A percentile compares a stretch with the other conserved stretches of the same genome.
phyloP scores from a whole-genome alignment of 148 eudicot genomes.

The Rhododendron ferrugineum region DNA sequence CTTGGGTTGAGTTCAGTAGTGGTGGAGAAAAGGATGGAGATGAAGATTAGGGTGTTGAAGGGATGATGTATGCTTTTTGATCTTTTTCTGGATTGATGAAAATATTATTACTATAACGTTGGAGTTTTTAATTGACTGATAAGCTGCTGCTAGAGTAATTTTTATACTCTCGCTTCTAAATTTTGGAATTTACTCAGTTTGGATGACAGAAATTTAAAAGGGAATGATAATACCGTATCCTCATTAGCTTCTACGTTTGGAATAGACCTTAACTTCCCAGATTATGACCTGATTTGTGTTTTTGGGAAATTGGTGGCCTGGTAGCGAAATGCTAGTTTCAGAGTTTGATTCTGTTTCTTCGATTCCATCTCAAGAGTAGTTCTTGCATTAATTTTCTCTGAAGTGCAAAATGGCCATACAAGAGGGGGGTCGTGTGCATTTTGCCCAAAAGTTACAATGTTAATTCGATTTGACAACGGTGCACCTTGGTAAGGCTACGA shows the following conservation, averaged over 20 bases:
- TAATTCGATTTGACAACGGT: too few relatives aligned
- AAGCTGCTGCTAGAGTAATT: background rate
- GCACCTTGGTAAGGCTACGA: too few relatives aligned
- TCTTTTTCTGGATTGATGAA: background rate
- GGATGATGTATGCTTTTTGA: background rate
- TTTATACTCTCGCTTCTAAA: background rate
- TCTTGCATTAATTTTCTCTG: too few relatives aligned
- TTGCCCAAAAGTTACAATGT: too few relatives aligned
- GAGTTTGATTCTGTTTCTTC: background rate
- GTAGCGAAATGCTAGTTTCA: too few relatives aligned
- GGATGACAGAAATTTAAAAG: background rate
- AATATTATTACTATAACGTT: background rate
- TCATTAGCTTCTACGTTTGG: background rate
- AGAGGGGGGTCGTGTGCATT: too few relatives aligned
- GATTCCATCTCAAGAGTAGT: background rate
- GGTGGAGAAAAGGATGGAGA: slow-evolving; percentile 6
- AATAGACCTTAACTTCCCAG: background rate
- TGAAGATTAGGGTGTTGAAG: background rate
- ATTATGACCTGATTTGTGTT: background rate
- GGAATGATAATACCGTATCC: background rate
- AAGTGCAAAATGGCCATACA: too few relatives aligned
- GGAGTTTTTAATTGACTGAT: background rate
- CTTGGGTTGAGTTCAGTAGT: slow-evolving; percentile 24
- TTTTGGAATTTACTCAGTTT: too few relatives aligned
- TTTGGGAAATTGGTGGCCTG: too few relatives aligned